A percentile compares a stretch with the other conserved stretches of the same genome.
Conservation (phyloP, 345 rosid species). For the Euphorbia pulcherrima region DNA sequence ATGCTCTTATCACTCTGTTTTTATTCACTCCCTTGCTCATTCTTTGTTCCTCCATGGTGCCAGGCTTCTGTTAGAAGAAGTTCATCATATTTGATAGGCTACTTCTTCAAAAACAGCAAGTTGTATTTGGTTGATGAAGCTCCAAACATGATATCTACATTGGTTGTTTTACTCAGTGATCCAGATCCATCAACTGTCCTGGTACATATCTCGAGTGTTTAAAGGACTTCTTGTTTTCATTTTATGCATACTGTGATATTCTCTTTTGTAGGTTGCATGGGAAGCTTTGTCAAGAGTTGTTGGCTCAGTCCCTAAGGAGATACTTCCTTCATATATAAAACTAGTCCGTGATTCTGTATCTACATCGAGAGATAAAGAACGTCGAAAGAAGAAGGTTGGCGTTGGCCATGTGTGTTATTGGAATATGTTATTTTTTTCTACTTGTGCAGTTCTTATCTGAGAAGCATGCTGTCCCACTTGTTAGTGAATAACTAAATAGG, state of each 20-base stretch:
- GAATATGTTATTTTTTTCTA: not conserved
- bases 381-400: constrained; percentile 77
- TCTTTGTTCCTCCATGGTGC: constrained; percentile 19
- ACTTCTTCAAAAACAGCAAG: constrained; percentile 86
- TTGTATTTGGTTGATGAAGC: constrained; percentile 92
- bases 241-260: constrained; percentile 24
- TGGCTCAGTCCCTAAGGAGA: constrained; percentile 88
- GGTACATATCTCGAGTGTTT: constrained; percentile 40
- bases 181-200: constrained; percentile 69
- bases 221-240: not conserved
- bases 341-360: constrained; percentile 92
- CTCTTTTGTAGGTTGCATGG: constrained; percentile 67
- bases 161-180: constrained; percentile 89
- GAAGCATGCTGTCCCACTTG: not conserved
- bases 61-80: constrained; percentile 90
- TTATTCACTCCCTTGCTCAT: constrained; percentile 12
- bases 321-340: constrained; percentile 82
- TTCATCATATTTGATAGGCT: constrained; percentile 84
- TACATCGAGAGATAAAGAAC: constrained; percentile 89
- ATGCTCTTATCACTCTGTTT: not conserved
- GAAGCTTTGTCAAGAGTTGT: constrained; percentile 86
- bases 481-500: constrained; percentile 10
- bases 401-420: constrained; percentile 2
- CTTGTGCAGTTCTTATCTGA: not conserved
- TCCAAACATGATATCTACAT: constrained; percentile 82